Evolutionary conservation across 371 early-diverging fungal species (phyloP).

Genomic region (Capillidium rhysosporum): DNA sequence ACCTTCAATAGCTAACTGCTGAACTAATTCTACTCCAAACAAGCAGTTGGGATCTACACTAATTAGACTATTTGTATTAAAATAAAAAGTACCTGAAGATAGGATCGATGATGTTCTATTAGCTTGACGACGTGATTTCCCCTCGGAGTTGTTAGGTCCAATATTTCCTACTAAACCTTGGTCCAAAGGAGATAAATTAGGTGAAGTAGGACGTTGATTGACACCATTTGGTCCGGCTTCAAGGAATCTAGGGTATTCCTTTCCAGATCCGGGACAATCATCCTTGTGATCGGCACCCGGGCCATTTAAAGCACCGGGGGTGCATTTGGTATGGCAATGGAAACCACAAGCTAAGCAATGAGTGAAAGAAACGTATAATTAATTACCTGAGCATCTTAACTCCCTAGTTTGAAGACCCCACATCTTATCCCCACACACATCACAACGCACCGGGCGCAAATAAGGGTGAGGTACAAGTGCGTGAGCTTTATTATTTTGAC

Average conservation of each 20-base stretch:
- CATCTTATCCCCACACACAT: constrained; percentile 62
- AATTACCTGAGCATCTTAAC: constrained; percentile 45
- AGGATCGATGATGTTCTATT: background rate
- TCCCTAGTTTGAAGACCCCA: constrained; percentile 56
- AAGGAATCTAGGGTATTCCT: background rate
- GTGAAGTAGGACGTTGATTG: background rate
- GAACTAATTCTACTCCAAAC: constrained; percentile 33
- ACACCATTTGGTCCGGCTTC: background rate
- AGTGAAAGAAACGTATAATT: background rate
- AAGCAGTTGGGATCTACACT: constrained; percentile 10
- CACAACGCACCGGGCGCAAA: constrained; percentile 51
- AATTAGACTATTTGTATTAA: background rate
- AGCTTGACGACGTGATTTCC: background rate
- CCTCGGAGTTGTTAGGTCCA: too few species aligned
- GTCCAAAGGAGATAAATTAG: background rate
- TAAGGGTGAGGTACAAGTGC: constrained; percentile 35
- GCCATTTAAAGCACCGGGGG: constrained; percentile 9
- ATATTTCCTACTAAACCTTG: background rate
- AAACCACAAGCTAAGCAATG: constrained; percentile 21
- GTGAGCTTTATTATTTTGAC: constrained; percentile 17
- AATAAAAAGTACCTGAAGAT: background rate
- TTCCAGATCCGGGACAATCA: constrained; percentile 13
- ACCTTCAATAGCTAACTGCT: constrained; percentile 27
- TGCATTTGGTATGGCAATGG: constrained; percentile 37
- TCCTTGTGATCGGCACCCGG: background rate